Evolutionary conservation across 2,329 filamentous ascomycete genomes (phyloP), one percentile per base, ranked within the genome.

Genomic region (Aspergillus ochraceus): DNA sequence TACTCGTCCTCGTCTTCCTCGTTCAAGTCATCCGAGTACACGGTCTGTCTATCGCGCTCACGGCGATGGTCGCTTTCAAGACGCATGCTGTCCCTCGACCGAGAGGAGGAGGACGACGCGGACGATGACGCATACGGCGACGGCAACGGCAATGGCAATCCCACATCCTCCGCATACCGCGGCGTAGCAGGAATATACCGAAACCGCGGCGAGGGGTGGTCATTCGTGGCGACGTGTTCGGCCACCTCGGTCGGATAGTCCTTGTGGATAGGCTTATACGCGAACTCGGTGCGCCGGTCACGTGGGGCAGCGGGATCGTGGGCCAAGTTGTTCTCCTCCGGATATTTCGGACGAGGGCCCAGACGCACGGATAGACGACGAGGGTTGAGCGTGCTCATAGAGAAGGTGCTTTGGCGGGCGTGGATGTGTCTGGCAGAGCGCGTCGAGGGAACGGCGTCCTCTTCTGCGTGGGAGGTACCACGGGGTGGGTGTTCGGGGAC

Each of bases 201-300:
- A 49, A 76, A 74, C 12, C 68, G 65, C 39, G 68, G 63, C 12
- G 59, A 64, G 5, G 54, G 53, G 6, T 54, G 57, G 14, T 30
- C 39, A 2, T 60, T 57, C 3, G 54, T 55, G 1, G 65, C 55
- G 0, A 60, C 53, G 1, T 61, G 67, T 42, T 72, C 68, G 1
- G 67, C 66, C 2, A 73, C 65, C 55, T 76, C 70, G 3, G 65
- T 59, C 0, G 67, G 56, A 51, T 77, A 76, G 51, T 76, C 68
- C 39, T 68, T 68, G 0, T 60, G 64, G 19, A 76, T 69, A 3
- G 73, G 74, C 49, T 67, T 71, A 53, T 77, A 77, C 8, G 71
- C 66, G 52, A 76, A 76, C 2, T 71, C 71, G 1, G 62, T 50
- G 19, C 55, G 58, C 8, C 42, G 59, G 60, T 49, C 20, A 10